phyloP scores from a whole-genome alignment of 1,139 yeast species.

The Zygoascus hellenicus region DNA sequence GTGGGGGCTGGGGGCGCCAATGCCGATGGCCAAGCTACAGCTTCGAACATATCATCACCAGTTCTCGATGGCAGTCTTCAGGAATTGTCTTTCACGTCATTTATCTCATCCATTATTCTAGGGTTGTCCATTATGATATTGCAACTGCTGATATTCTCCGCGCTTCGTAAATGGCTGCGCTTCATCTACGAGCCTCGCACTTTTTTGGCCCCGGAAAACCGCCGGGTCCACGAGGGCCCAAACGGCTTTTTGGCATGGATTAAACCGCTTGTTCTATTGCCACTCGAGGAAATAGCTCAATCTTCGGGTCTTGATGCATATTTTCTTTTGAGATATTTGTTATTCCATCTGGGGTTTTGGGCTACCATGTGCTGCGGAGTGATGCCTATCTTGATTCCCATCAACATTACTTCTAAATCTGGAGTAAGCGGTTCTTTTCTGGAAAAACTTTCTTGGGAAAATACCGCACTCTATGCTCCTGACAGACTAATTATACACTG shows the following conservation, averaged over 20 bases:
- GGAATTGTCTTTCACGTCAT: slow-evolving; percentile 25
- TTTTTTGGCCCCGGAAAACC: slow-evolving; percentile 21
- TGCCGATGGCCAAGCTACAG: slow-evolving; percentile 18
- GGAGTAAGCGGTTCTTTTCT: slow-evolving; percentile 12
- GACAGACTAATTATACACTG: slow-evolving; percentile 26
- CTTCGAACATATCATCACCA: not conserved
- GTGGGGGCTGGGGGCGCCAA: slow-evolving; percentile 10
- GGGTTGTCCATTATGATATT: slow-evolving; percentile 22
- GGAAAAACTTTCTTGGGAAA: slow-evolving; percentile 29
- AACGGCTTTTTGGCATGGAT: slow-evolving; percentile 26
- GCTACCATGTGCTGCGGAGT: slow-evolving; percentile 18
- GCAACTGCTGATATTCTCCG: slow-evolving; percentile 24
- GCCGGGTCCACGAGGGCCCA: slow-evolving; percentile 17
- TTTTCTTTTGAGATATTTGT: slow-evolving; percentile 29
- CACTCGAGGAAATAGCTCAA: slow-evolving; percentile 17
- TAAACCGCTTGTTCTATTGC: slow-evolving; percentile 12
- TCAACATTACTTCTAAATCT: slow-evolving; percentile 22
- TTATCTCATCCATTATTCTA: slow-evolving; percentile 26
- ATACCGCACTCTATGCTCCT: slow-evolving; percentile 21
- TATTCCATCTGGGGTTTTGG: slow-evolving; percentile 22
- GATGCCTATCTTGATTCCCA: slow-evolving; percentile 25
- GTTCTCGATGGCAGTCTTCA: slow-evolving; percentile 6
- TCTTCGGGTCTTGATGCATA: slow-evolving; percentile 31
- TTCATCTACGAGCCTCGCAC: slow-evolving; percentile 30
- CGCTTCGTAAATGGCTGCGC: slow-evolving; percentile 23